Evolutionary conservation across 106 monocot genomes (phyloP).

Genomic region (Apostasia shenzhenica): DNA sequence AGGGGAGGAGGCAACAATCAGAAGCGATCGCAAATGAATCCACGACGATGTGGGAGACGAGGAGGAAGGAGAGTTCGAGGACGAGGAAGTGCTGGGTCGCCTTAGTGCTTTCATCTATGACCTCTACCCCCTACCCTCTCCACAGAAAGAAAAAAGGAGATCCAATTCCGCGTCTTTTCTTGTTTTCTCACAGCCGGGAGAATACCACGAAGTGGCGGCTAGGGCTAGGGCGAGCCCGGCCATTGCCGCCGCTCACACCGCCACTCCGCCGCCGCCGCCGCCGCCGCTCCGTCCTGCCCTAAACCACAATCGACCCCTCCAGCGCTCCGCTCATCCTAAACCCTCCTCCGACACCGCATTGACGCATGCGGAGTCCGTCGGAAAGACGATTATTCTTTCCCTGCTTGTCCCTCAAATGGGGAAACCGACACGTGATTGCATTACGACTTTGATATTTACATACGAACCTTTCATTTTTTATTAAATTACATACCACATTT

Average conservation of each 20-base stretch:
- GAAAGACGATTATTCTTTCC: not conserved
- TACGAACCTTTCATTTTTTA: too few species aligned
- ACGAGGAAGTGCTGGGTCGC: constrained; percentile 22
- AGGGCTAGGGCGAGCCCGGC: constrained; percentile 27
- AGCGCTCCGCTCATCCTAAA: not conserved
- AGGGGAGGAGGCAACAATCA: constrained; percentile 46
- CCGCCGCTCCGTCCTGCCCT: constrained; percentile 12
- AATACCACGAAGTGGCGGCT: constrained; percentile 21
- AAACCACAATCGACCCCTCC: constrained; percentile 21
- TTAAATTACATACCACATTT: too few species aligned
- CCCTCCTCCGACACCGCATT: not conserved
- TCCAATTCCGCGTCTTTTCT: not conserved
- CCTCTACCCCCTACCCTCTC: not conserved
- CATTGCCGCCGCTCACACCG: constrained; percentile 35
- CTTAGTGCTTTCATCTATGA: constrained; percentile 29
- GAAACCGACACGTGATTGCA: not conserved
- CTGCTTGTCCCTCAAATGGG: not conserved
- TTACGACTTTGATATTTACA: too few species aligned
- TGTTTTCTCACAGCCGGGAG: constrained; percentile 15
- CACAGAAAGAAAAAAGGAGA: not conserved
- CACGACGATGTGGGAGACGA: constrained; percentile 42
- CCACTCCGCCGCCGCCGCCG: constrained; percentile 21
- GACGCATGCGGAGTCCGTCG: not conserved
- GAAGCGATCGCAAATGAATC: constrained; percentile 59
- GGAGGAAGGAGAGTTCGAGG: constrained; percentile 18